Percentiles rank a stretch among this genome's conserved stretches.
Conservation (phyloP, 2,329 filamentous ascomycete species). For the Leptographium wingfieldii region DNA sequence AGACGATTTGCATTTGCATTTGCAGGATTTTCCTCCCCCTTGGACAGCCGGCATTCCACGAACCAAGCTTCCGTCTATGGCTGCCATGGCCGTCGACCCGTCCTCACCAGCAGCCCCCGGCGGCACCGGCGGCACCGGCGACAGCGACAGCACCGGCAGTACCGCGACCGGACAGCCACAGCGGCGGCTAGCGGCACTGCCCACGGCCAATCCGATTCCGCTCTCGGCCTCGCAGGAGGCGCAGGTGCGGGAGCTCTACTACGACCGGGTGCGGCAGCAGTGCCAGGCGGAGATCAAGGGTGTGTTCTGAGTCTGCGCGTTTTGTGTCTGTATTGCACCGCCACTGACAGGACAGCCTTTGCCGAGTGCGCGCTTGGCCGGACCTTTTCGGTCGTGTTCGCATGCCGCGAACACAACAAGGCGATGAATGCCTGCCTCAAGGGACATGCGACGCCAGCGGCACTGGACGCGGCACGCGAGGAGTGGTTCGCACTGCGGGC, state of each 20-base stretch:
- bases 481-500: conserved; percentile 81
- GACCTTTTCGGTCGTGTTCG: conserved; percentile 78
- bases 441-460: conserved; percentile 65
- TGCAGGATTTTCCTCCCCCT: too few species aligned
- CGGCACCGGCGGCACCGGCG: conserved; percentile 14
- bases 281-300: conserved; percentile 72
- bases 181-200: conserved; percentile 24
- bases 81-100: conserved; percentile 27
- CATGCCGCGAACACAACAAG: conserved; percentile 66
- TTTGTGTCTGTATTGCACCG: background rate
- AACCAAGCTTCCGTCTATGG: conserved; percentile 15
- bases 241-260: conserved; percentile 69
- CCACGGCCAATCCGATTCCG: conserved; percentile 67
- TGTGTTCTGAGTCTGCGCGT: background rate
- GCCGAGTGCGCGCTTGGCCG: conserved; percentile 78
- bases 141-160: conserved; percentile 8
- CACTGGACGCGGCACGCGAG: conserved; percentile 77
- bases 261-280: conserved; percentile 62
- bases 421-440: conserved; percentile 95
- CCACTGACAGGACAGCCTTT: conserved; percentile 51
- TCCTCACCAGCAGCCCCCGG: conserved; percentile 18
- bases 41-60: too few species aligned
- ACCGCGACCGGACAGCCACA: background rate
- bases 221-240: conserved; percentile 71
- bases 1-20: too few species aligned